Conservation (phyloP, 2,329 filamentous ascomycete genomes). For the Botryotinia globosa region DNA sequence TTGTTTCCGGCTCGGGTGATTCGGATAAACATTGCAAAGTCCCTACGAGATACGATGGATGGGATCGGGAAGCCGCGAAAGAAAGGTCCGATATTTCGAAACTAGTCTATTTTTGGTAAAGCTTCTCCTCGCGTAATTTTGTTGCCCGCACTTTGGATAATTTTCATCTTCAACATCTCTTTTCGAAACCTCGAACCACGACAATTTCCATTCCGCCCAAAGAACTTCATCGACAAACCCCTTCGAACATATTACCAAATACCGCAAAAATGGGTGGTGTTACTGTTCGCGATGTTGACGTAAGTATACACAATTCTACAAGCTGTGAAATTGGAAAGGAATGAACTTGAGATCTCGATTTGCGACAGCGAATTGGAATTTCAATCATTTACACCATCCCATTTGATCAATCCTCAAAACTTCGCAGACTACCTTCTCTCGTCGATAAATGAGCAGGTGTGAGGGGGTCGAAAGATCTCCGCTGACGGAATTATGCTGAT, state of each 20-base stretch:
- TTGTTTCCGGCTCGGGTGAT: neutral
- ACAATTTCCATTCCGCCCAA: slow-evolving; percentile 19
- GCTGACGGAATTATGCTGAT: slow-evolving; percentile 73
- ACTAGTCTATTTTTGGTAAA: neutral
- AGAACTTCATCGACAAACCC: slow-evolving; percentile 24
- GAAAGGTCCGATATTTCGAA: neutral
- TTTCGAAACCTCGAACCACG: slow-evolving; percentile 17
- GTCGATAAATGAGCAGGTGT: slow-evolving; percentile 57
- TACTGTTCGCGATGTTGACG: slow-evolving; percentile 82
- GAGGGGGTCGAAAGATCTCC: slow-evolving; percentile 70
- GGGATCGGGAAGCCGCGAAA: neutral
- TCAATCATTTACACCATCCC: slow-evolving; percentile 9
- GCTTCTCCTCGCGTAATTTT: slow-evolving; percentile 9
- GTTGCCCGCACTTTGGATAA: slow-evolving; percentile 13
- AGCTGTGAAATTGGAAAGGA: slow-evolving; percentile 23
- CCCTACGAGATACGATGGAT: neutral
- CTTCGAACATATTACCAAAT: slow-evolving; percentile 30
- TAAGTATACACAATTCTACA: slow-evolving; percentile 50
- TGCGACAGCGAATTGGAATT: slow-evolving; percentile 22
- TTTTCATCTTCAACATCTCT: neutral
- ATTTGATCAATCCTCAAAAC: slow-evolving; percentile 25
- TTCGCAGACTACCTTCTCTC: slow-evolving; percentile 25
- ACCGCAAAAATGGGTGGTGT: slow-evolving; percentile 79
- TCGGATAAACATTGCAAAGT: neutral
- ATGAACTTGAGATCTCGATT: slow-evolving; percentile 21